Conservation (phyloP, 2,329 filamentous ascomycete genomes). For the Penicillium decumbens region DNA sequence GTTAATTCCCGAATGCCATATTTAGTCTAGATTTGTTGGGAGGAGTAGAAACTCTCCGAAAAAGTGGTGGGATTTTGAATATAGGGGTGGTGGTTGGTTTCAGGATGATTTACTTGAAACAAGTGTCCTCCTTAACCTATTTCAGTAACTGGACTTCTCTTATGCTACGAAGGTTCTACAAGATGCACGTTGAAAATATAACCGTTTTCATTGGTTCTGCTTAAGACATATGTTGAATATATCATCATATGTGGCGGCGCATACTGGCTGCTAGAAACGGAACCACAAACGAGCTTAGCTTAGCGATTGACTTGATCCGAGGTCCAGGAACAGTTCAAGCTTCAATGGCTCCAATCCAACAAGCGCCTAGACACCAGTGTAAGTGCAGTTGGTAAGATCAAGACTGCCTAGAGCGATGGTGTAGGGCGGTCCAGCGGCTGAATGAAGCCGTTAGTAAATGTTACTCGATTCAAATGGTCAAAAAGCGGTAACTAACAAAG, state of each 20-base stretch:
- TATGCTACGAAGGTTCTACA: neutral
- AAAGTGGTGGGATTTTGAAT: neutral
- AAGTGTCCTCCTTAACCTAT: neutral
- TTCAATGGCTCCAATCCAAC: neutral
- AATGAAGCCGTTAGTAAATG: neutral
- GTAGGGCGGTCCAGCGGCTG: conserved; percentile 11
- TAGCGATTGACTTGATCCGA: neutral
- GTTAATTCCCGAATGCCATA: neutral
- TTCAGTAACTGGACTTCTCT: neutral
- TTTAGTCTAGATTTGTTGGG: neutral
- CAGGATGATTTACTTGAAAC: conserved; percentile 1
- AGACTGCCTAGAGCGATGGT: conserved; percentile 9
- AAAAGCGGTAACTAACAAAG: conserved; percentile 5
- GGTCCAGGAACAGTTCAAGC: neutral
- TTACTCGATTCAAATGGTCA: neutral
- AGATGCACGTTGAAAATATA: neutral
- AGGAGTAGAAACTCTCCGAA: neutral
- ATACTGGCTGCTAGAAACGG: neutral
- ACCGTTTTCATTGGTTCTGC: neutral
- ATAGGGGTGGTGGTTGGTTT: neutral
- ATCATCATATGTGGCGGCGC: neutral
- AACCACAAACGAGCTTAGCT: neutral
- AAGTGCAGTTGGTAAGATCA: conserved; percentile 13
- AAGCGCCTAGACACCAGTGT: conserved; percentile 1
- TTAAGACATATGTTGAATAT: neutral